Percentiles rank a stretch among this genome's conserved stretches.
phyloP scores from a whole-genome alignment of 2,329 filamentous ascomycete genomes.

The Harringtonia lauricola region DNA sequence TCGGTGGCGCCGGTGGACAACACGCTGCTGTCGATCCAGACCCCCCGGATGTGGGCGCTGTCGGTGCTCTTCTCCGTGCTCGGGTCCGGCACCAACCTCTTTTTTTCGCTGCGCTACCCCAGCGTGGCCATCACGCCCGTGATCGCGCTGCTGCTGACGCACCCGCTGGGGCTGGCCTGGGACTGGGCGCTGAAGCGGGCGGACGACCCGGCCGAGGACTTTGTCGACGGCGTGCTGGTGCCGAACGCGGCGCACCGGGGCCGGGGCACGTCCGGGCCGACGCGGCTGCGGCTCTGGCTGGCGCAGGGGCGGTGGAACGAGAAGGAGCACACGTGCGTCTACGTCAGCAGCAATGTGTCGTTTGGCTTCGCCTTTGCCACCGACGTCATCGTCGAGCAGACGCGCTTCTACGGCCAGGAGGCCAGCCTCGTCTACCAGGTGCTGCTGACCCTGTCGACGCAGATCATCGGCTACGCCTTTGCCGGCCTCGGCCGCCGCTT shows the following conservation, averaged over 20 bases:
- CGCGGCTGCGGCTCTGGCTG: conserved; percentile 57
- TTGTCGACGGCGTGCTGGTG: conserved; percentile 28
- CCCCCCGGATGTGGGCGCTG: conserved; percentile 76
- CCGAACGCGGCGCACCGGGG: conserved; percentile 8
- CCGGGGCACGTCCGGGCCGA: conserved; percentile 9
- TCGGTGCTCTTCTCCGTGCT: conserved; percentile 72
- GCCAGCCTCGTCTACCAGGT: conserved; percentile 68
- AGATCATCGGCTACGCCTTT: conserved; percentile 78
- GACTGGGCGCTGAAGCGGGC: conserved; percentile 61
- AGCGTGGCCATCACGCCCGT: conserved; percentile 84
- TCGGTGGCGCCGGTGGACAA: conserved; percentile 70
- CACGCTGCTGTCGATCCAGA: conserved; percentile 69
- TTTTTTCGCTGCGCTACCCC: conserved; percentile 83
- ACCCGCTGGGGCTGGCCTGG: conserved; percentile 73
- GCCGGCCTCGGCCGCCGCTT: conserved; percentile 73
- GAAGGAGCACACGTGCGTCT: conserved; percentile 81
- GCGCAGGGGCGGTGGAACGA: conserved; percentile 77
- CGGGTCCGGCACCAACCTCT: conserved; percentile 74
- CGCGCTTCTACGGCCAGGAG: conserved; percentile 78
- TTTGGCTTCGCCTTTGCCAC: conserved; percentile 86
- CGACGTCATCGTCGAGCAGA: conserved; percentile 83
- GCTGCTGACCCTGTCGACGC: conserved; percentile 73
- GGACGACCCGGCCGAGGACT: conserved; percentile 37
- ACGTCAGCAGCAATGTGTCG: conserved; percentile 81
- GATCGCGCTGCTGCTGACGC: conserved; percentile 74